Evolutionary conservation across 352 stramenopile species (phyloP).

Genomic region (Phytophthora meadii): DNA sequence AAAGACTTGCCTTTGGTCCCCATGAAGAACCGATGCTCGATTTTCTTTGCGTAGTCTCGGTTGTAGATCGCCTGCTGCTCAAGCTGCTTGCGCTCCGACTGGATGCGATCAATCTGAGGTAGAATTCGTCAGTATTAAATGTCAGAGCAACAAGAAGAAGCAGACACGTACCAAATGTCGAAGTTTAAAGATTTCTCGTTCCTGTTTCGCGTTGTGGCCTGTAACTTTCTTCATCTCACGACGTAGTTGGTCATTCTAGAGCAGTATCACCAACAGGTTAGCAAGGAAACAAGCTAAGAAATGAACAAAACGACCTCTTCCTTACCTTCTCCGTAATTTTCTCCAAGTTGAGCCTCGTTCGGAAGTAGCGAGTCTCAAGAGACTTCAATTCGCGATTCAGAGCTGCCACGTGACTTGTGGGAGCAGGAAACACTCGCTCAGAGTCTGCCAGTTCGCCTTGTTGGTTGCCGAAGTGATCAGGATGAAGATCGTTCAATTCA

Average conservation of each 20-base stretch:
- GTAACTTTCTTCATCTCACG: slow-evolving; percentile 56
- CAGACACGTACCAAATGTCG: slow-evolving; percentile 51
- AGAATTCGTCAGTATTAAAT: background rate
- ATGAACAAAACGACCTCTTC: background rate
- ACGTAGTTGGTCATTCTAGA: slow-evolving; percentile 64
- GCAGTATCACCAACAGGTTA: background rate
- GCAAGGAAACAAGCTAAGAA: slow-evolving; percentile 1
- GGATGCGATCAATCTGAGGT: slow-evolving; percentile 72
- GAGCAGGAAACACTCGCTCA: slow-evolving; percentile 44
- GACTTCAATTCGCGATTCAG: slow-evolving; percentile 78
- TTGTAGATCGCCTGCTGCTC: slow-evolving; percentile 85
- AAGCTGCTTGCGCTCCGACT: slow-evolving; percentile 76
- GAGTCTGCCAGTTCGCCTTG: slow-evolving; percentile 30
- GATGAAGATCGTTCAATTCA: background rate
- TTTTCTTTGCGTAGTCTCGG: slow-evolving; percentile 86
- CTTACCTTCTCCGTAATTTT: slow-evolving; percentile 70
- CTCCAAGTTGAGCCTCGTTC: slow-evolving; percentile 73
- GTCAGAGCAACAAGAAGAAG: background rate
- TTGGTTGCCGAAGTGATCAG: slow-evolving; percentile 24
- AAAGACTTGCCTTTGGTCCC: slow-evolving; percentile 70
- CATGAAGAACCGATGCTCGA: slow-evolving; percentile 86
- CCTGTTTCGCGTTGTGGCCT: slow-evolving; percentile 45
- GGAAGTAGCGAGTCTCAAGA: slow-evolving; percentile 81
- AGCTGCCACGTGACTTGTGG: slow-evolving; percentile 61
- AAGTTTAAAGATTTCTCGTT: slow-evolving; percentile 71